Percentiles rank a stretch among this genome's conserved stretches.
Evolutionary conservation across 352 stramenopile genomes (phyloP).

Genomic region (Phytophthora tubulina): DNA sequence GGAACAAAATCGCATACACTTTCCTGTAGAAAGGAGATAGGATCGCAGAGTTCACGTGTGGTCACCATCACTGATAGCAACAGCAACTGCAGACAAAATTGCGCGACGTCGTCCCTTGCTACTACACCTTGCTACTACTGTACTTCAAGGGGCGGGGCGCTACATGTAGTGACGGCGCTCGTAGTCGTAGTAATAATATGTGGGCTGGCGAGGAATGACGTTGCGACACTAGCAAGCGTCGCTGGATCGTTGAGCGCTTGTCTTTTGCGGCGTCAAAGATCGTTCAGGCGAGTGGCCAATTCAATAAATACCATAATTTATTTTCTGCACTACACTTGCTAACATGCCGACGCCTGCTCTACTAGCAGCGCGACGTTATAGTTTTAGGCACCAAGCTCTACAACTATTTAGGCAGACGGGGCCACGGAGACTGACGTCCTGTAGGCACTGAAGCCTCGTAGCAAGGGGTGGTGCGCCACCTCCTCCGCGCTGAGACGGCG

Average conservation of each 20-base stretch:
- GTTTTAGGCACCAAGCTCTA: constrained; percentile 15
- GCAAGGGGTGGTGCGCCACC: constrained; percentile 37
- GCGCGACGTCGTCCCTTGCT: too few relatives aligned
- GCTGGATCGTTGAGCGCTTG: background rate
- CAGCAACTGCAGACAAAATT: too few relatives aligned
- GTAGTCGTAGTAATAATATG: too few relatives aligned
- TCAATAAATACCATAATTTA: constrained; percentile 46
- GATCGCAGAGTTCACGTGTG: too few relatives aligned
- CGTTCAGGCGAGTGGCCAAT: background rate
- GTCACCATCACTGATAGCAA: too few relatives aligned
- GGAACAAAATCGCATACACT: too few relatives aligned
- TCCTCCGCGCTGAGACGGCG: constrained; percentile 47
- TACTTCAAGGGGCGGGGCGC: too few relatives aligned
- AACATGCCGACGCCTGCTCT: constrained; percentile 16
- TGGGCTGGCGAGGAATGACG: too few relatives aligned
- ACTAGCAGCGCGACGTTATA: constrained; percentile 14
- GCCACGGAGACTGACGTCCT: background rate
- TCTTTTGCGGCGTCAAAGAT: constrained; percentile 11
- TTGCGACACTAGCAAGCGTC: too few relatives aligned
- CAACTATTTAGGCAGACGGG: constrained; percentile 18
- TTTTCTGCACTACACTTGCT: constrained; percentile 34
- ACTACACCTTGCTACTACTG: too few relatives aligned
- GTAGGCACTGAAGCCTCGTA: constrained; percentile 14
- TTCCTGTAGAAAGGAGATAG: too few relatives aligned
- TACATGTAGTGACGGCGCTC: too few relatives aligned